Percentiles rank a stretch among this genome's conserved stretches.
Evolutionary conservation across 1,284 basidiomycete species (phyloP).

Genomic region (Naganishia albida): DNA sequence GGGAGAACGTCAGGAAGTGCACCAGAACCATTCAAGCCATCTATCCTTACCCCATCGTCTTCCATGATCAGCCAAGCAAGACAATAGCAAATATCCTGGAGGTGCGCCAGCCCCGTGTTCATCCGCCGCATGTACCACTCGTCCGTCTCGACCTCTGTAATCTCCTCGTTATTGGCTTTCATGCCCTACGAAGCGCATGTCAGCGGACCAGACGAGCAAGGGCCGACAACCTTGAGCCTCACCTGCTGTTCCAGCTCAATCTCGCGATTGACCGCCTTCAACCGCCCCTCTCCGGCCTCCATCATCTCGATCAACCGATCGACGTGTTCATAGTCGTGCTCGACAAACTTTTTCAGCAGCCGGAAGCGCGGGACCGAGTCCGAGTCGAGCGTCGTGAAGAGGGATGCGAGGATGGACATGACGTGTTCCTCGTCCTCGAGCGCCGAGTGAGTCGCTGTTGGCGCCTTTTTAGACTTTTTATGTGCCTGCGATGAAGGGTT

Average conservation of each 20-base stretch:
- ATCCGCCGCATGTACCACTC: slow-evolving; percentile 78
- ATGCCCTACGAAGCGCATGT: slow-evolving; percentile 57
- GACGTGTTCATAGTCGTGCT: slow-evolving; percentile 84
- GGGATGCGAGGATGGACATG: slow-evolving; percentile 80
- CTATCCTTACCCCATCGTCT: slow-evolving; percentile 81
- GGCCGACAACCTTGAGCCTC: slow-evolving; percentile 24
- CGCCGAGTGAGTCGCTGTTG: slow-evolving; percentile 59
- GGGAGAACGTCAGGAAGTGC: slow-evolving; percentile 18
- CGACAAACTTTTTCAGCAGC: slow-evolving; percentile 89
- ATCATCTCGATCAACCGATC: slow-evolving; percentile 89
- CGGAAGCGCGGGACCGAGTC: slow-evolving; percentile 80
- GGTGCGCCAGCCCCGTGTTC: slow-evolving; percentile 80
- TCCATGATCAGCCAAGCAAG: slow-evolving; percentile 96
- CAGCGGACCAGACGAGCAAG: slow-evolving; percentile 5
- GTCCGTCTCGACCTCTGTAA: slow-evolving; percentile 67
- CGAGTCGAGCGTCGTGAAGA: slow-evolving; percentile 84
- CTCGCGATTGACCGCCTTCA: slow-evolving; percentile 64
- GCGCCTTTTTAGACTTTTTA: slow-evolving; percentile 63
- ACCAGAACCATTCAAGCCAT: slow-evolving; percentile 15
- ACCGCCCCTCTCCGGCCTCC: slow-evolving; percentile 64
- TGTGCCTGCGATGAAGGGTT: slow-evolving; percentile 41
- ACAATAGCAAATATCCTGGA: slow-evolving; percentile 90
- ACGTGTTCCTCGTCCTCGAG: slow-evolving; percentile 85
- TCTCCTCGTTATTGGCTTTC: slow-evolving; percentile 62
- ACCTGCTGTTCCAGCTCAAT: slow-evolving; percentile 70